phyloP scores from a whole-genome alignment of 306 rosid species.

The Trifolium fragiferum region DNA sequence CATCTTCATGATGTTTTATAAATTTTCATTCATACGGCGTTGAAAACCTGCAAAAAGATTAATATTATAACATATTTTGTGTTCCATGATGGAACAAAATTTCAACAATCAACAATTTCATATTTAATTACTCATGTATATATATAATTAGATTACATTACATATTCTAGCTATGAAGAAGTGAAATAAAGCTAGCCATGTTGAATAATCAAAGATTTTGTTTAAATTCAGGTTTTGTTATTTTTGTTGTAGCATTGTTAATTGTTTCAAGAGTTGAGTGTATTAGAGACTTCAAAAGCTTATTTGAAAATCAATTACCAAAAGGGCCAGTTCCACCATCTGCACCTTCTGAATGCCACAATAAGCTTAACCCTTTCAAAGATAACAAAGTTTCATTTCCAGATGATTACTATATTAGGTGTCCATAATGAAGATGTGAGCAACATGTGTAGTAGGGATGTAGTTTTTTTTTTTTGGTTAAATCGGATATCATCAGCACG shows the following conservation, averaged over 20 bases:
- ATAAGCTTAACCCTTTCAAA: conserved; percentile 53
- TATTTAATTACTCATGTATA: background rate
- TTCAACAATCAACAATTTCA: background rate
- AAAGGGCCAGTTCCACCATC: conserved; percentile 80
- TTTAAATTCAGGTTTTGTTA: conserved; percentile 9
- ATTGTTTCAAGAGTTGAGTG: conserved; percentile 48
- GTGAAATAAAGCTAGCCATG: conserved; percentile 42
- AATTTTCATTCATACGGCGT: conserved; percentile 16
- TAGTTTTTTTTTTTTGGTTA: background rate
- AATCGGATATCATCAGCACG: background rate
- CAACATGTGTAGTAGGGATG: background rate
- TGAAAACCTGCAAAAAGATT: background rate
- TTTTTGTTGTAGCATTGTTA: conserved; percentile 36
- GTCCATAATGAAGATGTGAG: conserved; percentile 45
- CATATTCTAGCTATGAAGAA: conserved; percentile 11
- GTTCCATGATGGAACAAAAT: background rate
- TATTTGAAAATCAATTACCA: conserved; percentile 50
- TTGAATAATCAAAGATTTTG: conserved; percentile 33
- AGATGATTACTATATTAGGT: conserved; percentile 43
- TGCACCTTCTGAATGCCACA: conserved; percentile 75
- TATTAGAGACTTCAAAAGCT: conserved; percentile 49
- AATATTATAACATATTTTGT: background rate
- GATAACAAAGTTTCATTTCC: conserved; percentile 39
- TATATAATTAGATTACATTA: conserved; percentile 1
- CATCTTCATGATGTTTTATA: background rate